These are phyloP conservation scores for Backusella luteola DNA, from an alignment of 192 early-diverging fungal genomes.

Conservation along the genomic window DNA sequence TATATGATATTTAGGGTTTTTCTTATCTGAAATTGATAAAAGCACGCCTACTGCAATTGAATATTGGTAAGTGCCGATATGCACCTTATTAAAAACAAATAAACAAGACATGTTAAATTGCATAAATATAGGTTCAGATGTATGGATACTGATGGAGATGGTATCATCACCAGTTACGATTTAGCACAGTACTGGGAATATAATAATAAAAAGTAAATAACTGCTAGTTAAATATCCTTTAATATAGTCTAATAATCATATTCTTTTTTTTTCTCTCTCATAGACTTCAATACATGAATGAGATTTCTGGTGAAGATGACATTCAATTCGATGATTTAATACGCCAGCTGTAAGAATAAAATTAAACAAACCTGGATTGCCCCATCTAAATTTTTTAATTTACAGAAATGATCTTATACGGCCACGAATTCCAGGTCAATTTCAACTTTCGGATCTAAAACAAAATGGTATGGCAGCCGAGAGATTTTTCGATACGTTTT, in stretches of 20 bases:
- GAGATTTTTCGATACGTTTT: conserved; percentile 40
- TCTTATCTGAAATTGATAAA: conserved; percentile 39
- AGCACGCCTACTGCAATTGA: conserved; percentile 33
- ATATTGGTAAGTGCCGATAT: conserved; percentile 29
- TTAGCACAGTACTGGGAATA: conserved; percentile 84
- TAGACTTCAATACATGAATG: conserved; percentile 3
- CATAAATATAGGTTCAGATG: conserved; percentile 78
- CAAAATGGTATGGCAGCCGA: conserved; percentile 31
- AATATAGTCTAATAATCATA: not conserved
- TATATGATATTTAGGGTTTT: conserved; percentile 31
- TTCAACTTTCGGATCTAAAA: conserved; percentile 32
- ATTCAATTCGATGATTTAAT: conserved; percentile 39
- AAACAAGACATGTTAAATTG: not conserved
- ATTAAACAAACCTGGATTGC: not conserved
- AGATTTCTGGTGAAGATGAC: conserved; percentile 7
- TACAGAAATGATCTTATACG: conserved; percentile 35
- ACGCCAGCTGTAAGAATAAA: conserved; percentile 29
- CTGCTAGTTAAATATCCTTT: not conserved
- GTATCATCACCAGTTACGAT: conserved; percentile 82
- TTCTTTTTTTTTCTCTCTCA: conserved; percentile 2
- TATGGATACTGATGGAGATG: conserved; percentile 90
- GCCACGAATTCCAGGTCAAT: conserved; percentile 28
- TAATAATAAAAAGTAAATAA: conserved; percentile 46
- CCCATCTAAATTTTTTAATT: not conserved
- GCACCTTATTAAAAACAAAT: not conserved